A percentile compares a stretch with the other conserved stretches of the same genome.
These are phyloP conservation scores for Claviceps sp. DNA, from an alignment of 2,329 filamentous ascomycete genomes.

Conservation along the genomic window DNA sequence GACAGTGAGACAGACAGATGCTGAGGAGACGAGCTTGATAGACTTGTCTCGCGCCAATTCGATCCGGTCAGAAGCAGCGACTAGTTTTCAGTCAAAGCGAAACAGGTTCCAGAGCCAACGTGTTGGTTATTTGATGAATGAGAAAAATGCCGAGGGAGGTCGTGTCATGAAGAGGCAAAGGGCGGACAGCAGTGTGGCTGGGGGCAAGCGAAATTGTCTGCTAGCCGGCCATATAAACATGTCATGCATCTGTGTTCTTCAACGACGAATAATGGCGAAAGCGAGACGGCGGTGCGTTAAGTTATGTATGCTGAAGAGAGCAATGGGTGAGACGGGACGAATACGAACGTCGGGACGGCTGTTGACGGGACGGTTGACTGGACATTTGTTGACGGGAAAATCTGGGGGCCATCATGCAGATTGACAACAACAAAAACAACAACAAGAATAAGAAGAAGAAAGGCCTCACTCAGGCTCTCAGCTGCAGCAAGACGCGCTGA, in stretches of 20 bases:
- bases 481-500: background rate
- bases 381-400: background rate
- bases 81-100: background rate
- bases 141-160: background rate
- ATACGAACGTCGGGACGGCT: background rate
- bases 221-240: background rate
- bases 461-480: background rate
- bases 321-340: background rate
- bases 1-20: background rate
- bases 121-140: background rate
- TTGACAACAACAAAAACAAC: background rate
- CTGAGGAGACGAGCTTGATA: background rate
- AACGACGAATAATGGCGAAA: background rate
- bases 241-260: background rate
- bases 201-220: background rate
- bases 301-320: background rate
- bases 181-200: constrained; percentile 3
- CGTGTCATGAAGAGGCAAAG: background rate
- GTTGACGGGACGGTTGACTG: background rate
- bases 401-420: background rate
- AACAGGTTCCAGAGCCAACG: background rate
- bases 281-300: background rate
- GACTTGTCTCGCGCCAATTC: background rate
- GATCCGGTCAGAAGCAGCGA: background rate
- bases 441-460: background rate